Base-by-base conservation (phyloP, 306 rosid genomes). In the Crataegus laevigata region DNA sequence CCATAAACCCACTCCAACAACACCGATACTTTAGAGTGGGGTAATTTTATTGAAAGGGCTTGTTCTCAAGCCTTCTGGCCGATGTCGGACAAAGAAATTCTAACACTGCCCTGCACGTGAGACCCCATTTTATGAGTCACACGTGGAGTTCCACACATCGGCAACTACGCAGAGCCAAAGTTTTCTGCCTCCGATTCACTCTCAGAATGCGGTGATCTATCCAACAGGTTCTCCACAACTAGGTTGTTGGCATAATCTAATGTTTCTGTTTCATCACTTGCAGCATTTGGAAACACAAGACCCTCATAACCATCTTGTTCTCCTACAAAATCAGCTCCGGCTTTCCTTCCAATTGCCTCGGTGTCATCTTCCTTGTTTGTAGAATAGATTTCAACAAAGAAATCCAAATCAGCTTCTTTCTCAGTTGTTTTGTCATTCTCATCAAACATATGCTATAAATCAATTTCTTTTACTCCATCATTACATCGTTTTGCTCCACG, bases 321-420 rank as follows among this genome's bases (percentile, higher is more conserved):
- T 80, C 83, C 47, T 19, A 11, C 47, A 65, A 5, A 3, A 42
- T 73, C 74, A 4, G 76, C 74, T 47, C 30, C 75, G 4, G 68
- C 25, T 24, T 61, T 28, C 19, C 42, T 80, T 61, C 51, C 76
- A 19, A 34, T 30, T 68, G 76, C 47, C 58, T 75, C 78, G 62
- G 54, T 54, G 57, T 28, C 52, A 57, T 64, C 51, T 57, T 73
- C 87, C 67, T 68, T 72, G 54, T 61, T 74, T 59, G 79, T 72
- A 65, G 83, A 79, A 79, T 79, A 91, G 73, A 94, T 78, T 85
- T 87, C 96, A 69, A 94, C 72, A 40, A 88, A 90, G 83, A 81
- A 74, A 72, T 83, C 88, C 70, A 78, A 32, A 29, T 80, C 82
- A 26, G 58, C 79, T 70, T 85, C 85, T 43, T 59, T 79, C 24